A percentile compares a stretch with the other conserved stretches of the same genome.
Evolutionary conservation across 441 rosid genomes (phyloP).

Genomic region (Erodium chrysanthum): DNA sequence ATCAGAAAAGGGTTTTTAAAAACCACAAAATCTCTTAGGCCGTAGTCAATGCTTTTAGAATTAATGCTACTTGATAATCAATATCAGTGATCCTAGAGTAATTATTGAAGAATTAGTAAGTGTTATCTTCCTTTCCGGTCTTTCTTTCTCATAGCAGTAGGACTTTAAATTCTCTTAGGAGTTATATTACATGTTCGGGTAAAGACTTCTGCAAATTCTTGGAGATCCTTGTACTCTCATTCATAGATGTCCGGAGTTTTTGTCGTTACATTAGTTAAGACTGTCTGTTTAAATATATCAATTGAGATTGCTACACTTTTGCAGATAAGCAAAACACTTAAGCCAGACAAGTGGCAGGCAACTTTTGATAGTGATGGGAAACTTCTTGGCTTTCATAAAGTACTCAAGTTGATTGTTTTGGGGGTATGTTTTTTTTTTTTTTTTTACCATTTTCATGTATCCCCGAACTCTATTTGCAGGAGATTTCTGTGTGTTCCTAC

Average conservation of each 20-base stretch:
- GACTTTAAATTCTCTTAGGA: neutral
- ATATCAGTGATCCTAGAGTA: neutral
- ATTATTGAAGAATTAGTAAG: neutral
- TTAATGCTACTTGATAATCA: neutral
- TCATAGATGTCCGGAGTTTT: neutral
- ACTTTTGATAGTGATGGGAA: slow-evolving; percentile 70
- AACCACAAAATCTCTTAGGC: no score
- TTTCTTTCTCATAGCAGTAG: neutral
- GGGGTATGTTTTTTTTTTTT: slow-evolving; percentile 48
- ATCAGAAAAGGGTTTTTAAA: neutral
- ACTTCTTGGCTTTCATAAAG: slow-evolving; percentile 68
- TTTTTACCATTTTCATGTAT: slow-evolving; percentile 7
- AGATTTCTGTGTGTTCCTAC: neutral
- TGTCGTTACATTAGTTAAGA: neutral
- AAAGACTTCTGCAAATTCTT: no score
- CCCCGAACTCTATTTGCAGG: slow-evolving; percentile 1
- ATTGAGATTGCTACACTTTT: slow-evolving; percentile 16
- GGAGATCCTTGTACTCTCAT: neutral
- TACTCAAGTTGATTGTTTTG: slow-evolving; percentile 55
- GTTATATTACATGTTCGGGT: no score
- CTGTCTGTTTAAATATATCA: slow-evolving; percentile 9
- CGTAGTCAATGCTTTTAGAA: neutral
- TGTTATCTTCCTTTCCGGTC: neutral
- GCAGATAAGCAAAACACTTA: slow-evolving; percentile 77
- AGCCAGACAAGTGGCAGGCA: slow-evolving; percentile 82